phyloP scores from a whole-genome alignment of 2,329 filamentous ascomycete species.

The Aspergillus versicolor region DNA sequence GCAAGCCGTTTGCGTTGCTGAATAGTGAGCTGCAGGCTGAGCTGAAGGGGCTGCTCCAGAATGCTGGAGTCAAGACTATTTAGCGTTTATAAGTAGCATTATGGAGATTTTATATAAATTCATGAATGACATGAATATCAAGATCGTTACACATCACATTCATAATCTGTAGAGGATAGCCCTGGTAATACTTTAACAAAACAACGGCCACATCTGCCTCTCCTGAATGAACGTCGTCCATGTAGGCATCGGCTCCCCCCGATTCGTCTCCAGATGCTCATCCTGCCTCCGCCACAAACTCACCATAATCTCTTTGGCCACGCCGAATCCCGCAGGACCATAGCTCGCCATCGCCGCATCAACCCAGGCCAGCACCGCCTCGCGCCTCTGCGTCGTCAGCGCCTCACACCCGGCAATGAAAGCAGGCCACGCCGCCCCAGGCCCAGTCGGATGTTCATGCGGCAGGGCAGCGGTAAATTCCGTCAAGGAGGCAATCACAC shows the following conservation, averaged over 20 bases:
- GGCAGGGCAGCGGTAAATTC: constrained; percentile 28
- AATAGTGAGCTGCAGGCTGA: constrained; percentile 33
- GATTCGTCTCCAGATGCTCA: constrained; percentile 20
- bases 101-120: neutral
- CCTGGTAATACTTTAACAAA: constrained; percentile 19
- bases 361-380: constrained; percentile 23
- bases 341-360: constrained; percentile 25
- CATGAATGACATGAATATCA: neutral
- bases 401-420: constrained; percentile 46
- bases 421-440: constrained; percentile 38
- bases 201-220: constrained; percentile 28
- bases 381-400: constrained; percentile 19
- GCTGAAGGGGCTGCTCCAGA: constrained; percentile 37
- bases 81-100: constrained; percentile 1
- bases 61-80: constrained; percentile 40
- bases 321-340: constrained; percentile 24
- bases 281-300: constrained; percentile 32
- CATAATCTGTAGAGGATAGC: neutral
- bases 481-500: constrained; percentile 32
- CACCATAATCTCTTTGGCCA: constrained; percentile 28
- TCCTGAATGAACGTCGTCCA: constrained; percentile 30
- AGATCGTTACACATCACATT: neutral
- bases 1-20: constrained; percentile 50
- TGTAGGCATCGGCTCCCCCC: constrained; percentile 24
- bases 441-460: constrained; percentile 15